phyloP scores from a whole-genome alignment of 129 eudicot genomes.

The Arctium minus region DNA sequence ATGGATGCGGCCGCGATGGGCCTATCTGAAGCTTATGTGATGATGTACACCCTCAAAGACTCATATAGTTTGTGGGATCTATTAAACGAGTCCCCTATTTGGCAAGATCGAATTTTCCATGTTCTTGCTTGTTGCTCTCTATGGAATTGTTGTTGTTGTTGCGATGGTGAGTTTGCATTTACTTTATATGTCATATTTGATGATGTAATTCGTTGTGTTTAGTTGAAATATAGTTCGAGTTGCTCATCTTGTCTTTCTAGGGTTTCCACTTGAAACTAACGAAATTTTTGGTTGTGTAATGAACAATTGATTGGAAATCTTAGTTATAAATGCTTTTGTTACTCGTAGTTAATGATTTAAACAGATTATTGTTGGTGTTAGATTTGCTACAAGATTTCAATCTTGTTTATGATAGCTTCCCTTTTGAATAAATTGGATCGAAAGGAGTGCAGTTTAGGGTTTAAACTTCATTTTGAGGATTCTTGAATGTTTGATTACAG shows the following conservation, averaged over 20 bases:
- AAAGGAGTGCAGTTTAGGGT: background rate
- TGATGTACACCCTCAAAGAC: slow-evolving; percentile 41
- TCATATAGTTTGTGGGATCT: slow-evolving; percentile 61
- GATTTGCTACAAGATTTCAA: background rate
- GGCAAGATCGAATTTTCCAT: slow-evolving; percentile 87
- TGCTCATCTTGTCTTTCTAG: slow-evolving; percentile 6
- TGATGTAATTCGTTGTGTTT: background rate
- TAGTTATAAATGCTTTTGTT: background rate
- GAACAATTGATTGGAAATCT: background rate
- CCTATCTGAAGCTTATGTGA: slow-evolving; percentile 39
- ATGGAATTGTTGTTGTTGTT: slow-evolving; percentile 57
- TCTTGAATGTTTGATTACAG: background rate
- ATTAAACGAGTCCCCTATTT: slow-evolving; percentile 49
- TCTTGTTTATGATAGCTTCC: background rate
- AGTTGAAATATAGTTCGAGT: background rate
- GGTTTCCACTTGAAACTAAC: slow-evolving; percentile 13
- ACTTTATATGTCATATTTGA: background rate
- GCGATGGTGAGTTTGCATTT: slow-evolving; percentile 47
- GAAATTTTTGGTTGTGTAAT: background rate
- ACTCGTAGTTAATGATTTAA: background rate
- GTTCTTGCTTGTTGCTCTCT: slow-evolving; percentile 50
- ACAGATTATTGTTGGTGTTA: background rate
- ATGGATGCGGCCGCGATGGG: slow-evolving; percentile 37
- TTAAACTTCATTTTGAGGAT: background rate
- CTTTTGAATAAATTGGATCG: background rate